Conservation (phyloP, 78 protist genomes). For the Goniomonas avonlea region DNA sequence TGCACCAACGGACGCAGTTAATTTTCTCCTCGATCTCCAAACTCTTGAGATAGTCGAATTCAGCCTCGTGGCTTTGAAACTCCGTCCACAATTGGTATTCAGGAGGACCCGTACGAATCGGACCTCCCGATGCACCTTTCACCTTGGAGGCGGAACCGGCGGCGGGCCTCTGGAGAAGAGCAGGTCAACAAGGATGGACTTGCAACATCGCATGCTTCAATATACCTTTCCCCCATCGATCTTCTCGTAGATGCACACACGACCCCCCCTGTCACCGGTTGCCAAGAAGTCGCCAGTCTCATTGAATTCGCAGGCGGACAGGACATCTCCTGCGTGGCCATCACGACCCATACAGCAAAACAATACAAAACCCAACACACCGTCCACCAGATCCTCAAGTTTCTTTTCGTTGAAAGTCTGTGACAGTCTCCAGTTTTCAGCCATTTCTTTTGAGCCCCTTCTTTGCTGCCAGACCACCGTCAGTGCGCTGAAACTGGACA, state of each 20-base stretch:
- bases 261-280: slow-evolving; percentile 92
- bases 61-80: slow-evolving; percentile 94
- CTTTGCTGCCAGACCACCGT: too few relatives aligned
- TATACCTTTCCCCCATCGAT: not conserved
- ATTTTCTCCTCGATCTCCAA: slow-evolving; percentile 96
- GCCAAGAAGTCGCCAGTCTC: slow-evolving; percentile 87
- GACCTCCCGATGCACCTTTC: too few relatives aligned
- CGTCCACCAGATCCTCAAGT: not conserved
- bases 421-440: not conserved
- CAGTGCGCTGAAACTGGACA: too few relatives aligned
- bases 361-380: not conserved
- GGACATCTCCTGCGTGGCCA: slow-evolving; percentile 68
- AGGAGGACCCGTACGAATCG: not conserved
- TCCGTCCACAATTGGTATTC: slow-evolving; percentile 88
- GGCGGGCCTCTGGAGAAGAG: too few relatives aligned
- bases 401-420: not conserved
- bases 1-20: slow-evolving; percentile 66
- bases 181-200: too few relatives aligned
- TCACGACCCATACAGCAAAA: not conserved
- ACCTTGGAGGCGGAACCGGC: not conserved
- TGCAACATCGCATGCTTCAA: not conserved
- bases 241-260: not conserved
- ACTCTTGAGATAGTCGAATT: slow-evolving; percentile 92
- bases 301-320: slow-evolving; percentile 86
- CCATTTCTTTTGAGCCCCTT: too few relatives aligned